Conservation (phyloP, 1,284 basidiomycete species). For the Apiotrichum brassicae region DNA sequence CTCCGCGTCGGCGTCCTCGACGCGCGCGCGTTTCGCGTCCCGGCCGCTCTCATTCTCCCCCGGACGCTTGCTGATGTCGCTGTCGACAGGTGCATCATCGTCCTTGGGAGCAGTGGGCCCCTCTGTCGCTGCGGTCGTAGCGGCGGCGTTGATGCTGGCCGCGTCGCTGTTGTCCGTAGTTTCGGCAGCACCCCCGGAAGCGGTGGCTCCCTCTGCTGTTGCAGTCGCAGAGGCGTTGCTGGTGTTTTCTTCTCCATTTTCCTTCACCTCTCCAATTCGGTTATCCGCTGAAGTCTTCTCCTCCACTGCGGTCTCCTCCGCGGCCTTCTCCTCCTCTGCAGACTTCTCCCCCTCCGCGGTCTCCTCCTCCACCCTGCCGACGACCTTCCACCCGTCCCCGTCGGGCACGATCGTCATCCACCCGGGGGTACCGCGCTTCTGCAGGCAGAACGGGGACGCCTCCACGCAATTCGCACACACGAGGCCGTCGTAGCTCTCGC, state of each 20-base stretch:
- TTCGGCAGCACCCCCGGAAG: neutral
- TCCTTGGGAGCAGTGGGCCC: too few species aligned
- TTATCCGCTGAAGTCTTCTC: too few species aligned
- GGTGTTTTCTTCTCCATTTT: neutral
- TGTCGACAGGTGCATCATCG: too few species aligned
- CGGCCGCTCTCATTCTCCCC: slow-evolving; percentile 2
- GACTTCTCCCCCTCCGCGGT: neutral
- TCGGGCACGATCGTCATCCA: slow-evolving; percentile 43
- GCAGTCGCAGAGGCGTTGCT: neutral
- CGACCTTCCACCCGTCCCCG: slow-evolving; percentile 19
- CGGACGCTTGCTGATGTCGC: slow-evolving; percentile 4
- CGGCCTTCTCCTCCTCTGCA: neutral
- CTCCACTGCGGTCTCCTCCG: neutral
- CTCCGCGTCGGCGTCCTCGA: slow-evolving; percentile 6
- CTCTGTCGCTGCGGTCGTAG: too few species aligned
- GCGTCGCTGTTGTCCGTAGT: neutral
- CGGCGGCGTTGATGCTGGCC: too few species aligned
- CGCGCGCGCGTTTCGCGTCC: slow-evolving; percentile 7
- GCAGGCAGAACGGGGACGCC: neutral
- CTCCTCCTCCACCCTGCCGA: slow-evolving; percentile 13
- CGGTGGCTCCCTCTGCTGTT: too few species aligned
- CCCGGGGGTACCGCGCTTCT: slow-evolving; percentile 32
- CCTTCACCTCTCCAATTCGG: too few species aligned
- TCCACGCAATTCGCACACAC: slow-evolving; percentile 37
- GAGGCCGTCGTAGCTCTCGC: slow-evolving; percentile 41